A percentile compares a stretch with the other conserved stretches of the same genome.
Evolutionary conservation across 441 rosid species (phyloP).

Genomic region (Mallotus japonicus): DNA sequence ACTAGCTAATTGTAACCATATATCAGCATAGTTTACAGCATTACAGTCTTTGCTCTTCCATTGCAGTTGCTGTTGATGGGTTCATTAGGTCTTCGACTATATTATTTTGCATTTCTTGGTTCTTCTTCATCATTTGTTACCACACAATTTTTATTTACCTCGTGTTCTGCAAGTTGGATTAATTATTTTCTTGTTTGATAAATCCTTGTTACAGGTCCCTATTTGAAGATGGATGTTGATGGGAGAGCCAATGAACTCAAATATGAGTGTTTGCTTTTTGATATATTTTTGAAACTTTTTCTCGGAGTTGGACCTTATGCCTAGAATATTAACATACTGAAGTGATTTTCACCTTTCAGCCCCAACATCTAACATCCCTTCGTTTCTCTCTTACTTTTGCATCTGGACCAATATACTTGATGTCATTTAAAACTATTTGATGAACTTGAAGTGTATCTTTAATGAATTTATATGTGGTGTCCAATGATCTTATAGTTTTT

Average conservation of each 20-base stretch:
- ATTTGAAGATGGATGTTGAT: slow-evolving; percentile 48
- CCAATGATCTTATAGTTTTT: no score
- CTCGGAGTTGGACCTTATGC: no score
- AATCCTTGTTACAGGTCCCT: slow-evolving; percentile 30
- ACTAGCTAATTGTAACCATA: slow-evolving; percentile 13
- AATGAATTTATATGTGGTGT: no score
- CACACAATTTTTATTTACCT: no score
- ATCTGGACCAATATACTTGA: no score
- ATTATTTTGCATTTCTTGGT: not conserved
- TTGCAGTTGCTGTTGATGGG: slow-evolving; percentile 23
- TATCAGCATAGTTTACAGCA: slow-evolving; percentile 22
- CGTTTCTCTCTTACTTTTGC: no score
- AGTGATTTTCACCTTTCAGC: no score
- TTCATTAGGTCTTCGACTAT: slow-evolving; percentile 26
- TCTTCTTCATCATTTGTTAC: no score
- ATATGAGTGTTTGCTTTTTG: slow-evolving; percentile 80
- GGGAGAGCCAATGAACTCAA: slow-evolving; percentile 39
- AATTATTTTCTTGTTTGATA: not conserved
- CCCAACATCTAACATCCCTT: no score
- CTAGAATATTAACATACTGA: no score
- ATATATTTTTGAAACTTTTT: slow-evolving; percentile 38
- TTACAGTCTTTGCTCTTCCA: slow-evolving; percentile 22
- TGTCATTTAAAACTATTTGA: no score
- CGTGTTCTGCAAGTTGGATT: not conserved
- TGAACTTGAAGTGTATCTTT: no score